Conservation (phyloP, 352 stramenopile genomes). For the Pythium monospermum region DNA sequence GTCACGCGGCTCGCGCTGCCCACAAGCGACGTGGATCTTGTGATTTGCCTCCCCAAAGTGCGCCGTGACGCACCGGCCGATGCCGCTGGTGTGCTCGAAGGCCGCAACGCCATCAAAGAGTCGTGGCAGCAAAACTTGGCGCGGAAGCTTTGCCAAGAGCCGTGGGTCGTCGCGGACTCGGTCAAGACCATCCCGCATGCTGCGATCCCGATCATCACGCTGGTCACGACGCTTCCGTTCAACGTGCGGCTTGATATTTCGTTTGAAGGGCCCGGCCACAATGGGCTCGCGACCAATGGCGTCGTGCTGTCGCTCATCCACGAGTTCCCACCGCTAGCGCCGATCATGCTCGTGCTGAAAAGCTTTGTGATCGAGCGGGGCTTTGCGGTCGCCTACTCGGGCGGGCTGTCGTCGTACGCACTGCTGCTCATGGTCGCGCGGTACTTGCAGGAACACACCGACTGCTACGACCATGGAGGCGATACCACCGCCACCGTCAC, state of each 20-base stretch:
- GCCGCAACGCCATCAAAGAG: constrained; percentile 98
- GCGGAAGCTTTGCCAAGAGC: constrained; percentile 91
- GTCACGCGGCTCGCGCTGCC: constrained; percentile 94
- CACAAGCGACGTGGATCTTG: constrained; percentile 96
- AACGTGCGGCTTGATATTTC: constrained; percentile 93
- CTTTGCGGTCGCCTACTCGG: constrained; percentile 93
- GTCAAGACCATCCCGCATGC: constrained; percentile 97
- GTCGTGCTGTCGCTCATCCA: constrained; percentile 91
- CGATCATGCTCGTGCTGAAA: constrained; percentile 97
- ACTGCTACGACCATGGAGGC: constrained; percentile 36
- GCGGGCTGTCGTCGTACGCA: constrained; percentile 95
- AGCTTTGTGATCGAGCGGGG: constrained; percentile 91
- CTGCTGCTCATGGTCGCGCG: constrained; percentile 94
- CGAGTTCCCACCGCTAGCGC: constrained; percentile 91
- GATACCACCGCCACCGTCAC: too few species aligned
- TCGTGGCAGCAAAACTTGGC: constrained; percentile 97
- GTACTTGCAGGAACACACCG: constrained; percentile 87
- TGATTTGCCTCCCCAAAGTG: constrained; percentile 98
- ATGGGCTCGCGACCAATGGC: constrained; percentile 93
- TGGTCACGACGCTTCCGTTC: constrained; percentile 78
- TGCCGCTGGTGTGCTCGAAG: constrained; percentile 94
- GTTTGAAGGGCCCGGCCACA: constrained; percentile 95
- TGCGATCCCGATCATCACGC: constrained; percentile 96
- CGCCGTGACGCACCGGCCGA: constrained; percentile 91
- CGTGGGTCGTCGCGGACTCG: constrained; percentile 89